Evolutionary conservation across 495 filamentous ascomycete genomes (phyloP).

Genomic region (Margaritispora aquatica): DNA sequence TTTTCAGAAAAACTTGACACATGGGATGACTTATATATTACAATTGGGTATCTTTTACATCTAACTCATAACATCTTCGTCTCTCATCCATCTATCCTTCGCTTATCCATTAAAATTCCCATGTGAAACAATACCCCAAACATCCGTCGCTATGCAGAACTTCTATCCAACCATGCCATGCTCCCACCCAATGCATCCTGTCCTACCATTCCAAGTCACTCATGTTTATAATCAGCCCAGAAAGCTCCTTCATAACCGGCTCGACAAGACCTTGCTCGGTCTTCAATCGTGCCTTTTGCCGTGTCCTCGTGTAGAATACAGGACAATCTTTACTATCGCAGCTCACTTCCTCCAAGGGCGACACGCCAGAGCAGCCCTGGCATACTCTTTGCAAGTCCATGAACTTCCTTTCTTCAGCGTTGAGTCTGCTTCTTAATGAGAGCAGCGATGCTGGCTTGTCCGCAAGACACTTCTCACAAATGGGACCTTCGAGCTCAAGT

Average conservation of each 20-base stretch:
- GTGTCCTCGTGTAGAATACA: conserved; percentile 81
- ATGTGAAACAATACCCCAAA: too few relatives aligned
- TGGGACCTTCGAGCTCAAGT: conserved; percentile 42
- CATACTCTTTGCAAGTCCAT: conserved; percentile 69
- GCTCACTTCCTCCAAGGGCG: conserved; percentile 65
- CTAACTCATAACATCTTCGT: not conserved
- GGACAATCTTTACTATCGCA: conserved; percentile 92
- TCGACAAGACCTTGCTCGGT: conserved; percentile 49
- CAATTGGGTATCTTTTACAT: too few relatives aligned
- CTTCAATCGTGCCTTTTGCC: conserved; percentile 55
- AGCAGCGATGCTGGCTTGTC: conserved; percentile 53
- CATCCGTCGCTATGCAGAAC: not conserved
- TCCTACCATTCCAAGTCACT: conserved; percentile 35
- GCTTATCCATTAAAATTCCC: too few relatives aligned
- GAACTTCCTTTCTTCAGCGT: conserved; percentile 55
- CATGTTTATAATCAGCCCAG: conserved; percentile 28
- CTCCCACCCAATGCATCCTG: not conserved
- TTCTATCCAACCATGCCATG: not conserved
- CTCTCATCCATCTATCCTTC: not conserved
- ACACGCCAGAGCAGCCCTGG: conserved; percentile 69
- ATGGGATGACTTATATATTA: too few relatives aligned
- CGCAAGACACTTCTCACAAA: conserved; percentile 60
- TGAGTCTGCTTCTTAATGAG: conserved; percentile 53
- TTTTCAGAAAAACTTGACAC: not conserved
- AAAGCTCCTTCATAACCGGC: conserved; percentile 50